A percentile compares a stretch with the other conserved stretches of the same genome.
Evolutionary conservation across 768 basidiomycete genomes (phyloP).

Genomic region (Russula compacta): DNA sequence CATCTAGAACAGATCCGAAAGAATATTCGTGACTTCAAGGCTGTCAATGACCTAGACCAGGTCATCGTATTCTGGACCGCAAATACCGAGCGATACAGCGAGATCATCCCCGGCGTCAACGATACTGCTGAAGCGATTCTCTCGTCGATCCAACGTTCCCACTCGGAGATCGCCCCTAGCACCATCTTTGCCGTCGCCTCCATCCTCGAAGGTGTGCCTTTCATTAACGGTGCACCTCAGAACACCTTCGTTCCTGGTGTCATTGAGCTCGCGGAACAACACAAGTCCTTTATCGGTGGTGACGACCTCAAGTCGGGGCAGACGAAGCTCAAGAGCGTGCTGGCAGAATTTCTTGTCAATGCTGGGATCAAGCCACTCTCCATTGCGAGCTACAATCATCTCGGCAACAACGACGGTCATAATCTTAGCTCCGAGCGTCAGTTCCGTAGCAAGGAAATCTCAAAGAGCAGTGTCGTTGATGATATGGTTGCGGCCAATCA

Average conservation of each 20-base stretch:
- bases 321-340: conserved; percentile 93
- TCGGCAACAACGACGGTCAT: conserved; percentile 95
- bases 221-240: conserved; percentile 96
- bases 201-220: conserved; percentile 91
- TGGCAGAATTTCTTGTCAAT: conserved; percentile 98
- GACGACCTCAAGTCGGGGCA: conserved; percentile 98
- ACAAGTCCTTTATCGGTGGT: conserved; percentile 89
- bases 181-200: conserved; percentile 93
- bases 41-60: conserved; percentile 70
- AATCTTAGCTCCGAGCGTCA: conserved; percentile 86
- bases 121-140: conserved; percentile 89
- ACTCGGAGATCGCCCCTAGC: conserved; percentile 92
- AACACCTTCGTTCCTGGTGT: conserved; percentile 98
- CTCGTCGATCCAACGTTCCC: conserved; percentile 69
- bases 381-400: conserved; percentile 97
- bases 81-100: conserved; percentile 97
- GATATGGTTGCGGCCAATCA: conserved; percentile 95
- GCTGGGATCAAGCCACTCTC: conserved; percentile 97
- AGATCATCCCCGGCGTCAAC: conserved; percentile 89
- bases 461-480: conserved; percentile 93
- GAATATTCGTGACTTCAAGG: conserved; percentile 94
- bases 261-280: conserved; percentile 83
- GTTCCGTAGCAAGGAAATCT: conserved; percentile 98
- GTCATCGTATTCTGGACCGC: conserved; percentile 97
- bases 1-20: conserved; percentile 87